Evolutionary conservation across 2,329 filamentous ascomycete species (phyloP).

Genomic region (Pseudogymnoascus sp.): DNA sequence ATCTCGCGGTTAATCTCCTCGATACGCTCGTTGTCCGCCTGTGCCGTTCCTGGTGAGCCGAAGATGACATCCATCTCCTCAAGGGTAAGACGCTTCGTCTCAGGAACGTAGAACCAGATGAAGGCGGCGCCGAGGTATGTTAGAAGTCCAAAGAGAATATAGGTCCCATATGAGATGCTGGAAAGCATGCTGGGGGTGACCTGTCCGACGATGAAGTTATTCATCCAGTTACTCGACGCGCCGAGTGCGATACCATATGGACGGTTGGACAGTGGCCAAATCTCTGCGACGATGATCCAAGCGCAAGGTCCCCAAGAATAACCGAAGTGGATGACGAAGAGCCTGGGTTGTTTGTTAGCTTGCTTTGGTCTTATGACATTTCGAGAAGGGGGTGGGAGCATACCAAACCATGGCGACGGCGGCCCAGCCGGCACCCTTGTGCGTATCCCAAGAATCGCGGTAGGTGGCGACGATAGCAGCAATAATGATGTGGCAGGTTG

Average conservation of each 20-base stretch:
- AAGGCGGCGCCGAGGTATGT: slow-evolving; percentile 51
- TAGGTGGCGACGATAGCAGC: slow-evolving; percentile 60
- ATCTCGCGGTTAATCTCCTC: slow-evolving; percentile 65
- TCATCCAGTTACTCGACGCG: slow-evolving; percentile 59
- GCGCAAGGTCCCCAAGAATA: slow-evolving; percentile 68
- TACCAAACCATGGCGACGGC: slow-evolving; percentile 59
- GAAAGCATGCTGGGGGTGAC: slow-evolving; percentile 62
- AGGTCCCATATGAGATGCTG: slow-evolving; percentile 60
- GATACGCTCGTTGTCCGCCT: slow-evolving; percentile 43
- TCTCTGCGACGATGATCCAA: slow-evolving; percentile 68
- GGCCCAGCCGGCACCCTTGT: slow-evolving; percentile 61
- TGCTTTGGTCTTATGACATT: not conserved
- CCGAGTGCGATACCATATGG: slow-evolving; percentile 65
- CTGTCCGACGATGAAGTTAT: slow-evolving; percentile 56
- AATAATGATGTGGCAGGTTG: slow-evolving; percentile 62
- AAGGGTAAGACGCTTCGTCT: slow-evolving; percentile 45
- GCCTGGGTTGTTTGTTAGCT: not conserved
- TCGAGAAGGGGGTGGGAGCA: slow-evolving; percentile 53
- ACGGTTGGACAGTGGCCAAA: slow-evolving; percentile 63
- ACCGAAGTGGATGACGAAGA: slow-evolving; percentile 42
- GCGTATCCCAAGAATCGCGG: slow-evolving; percentile 47
- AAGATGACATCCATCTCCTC: slow-evolving; percentile 60
- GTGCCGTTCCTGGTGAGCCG: slow-evolving; percentile 13
- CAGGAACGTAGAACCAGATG: slow-evolving; percentile 43
- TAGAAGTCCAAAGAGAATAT: slow-evolving; percentile 61